Evolutionary conservation across 192 early-diverging fungal species (phyloP).

Genomic region (Podochytrium sp.): DNA sequence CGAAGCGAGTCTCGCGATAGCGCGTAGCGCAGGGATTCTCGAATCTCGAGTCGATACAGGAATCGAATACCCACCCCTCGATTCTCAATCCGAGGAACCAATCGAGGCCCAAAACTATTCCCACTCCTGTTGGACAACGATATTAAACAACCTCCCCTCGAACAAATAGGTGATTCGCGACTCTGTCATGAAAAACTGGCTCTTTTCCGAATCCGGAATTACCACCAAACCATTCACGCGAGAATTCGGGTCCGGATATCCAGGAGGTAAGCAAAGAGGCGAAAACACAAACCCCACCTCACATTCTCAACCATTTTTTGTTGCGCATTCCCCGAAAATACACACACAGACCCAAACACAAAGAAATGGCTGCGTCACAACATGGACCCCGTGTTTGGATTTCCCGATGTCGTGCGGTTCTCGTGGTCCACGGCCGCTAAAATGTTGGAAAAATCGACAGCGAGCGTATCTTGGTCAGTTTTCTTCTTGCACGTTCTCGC

Average conservation of each 20-base stretch:
- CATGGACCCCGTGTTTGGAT: conserved; percentile 89
- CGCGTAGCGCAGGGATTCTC: no score
- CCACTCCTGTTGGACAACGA: no score
- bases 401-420: conserved; percentile 88
- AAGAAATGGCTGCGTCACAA: conserved; percentile 79
- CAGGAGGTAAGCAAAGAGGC: conserved; percentile 57
- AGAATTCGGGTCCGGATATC: conserved; percentile 90
- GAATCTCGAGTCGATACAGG: no score
- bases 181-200: conserved; percentile 65
- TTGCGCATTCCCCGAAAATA: not conserved
- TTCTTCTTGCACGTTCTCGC: no score
- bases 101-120: no score
- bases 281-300: no score
- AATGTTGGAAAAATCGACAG: conserved; percentile 65
- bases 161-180: conserved; percentile 79
- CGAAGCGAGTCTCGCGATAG: no score
- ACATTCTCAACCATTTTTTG: no score
- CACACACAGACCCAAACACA: conserved; percentile 81
- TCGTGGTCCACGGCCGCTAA: conserved; percentile 90
- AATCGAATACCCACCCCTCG: no score
- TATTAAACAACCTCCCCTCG: no score
- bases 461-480: conserved; percentile 65
- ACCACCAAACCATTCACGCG: conserved; percentile 38
- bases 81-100: no score
- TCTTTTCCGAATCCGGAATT: conserved; percentile 63